Conservation (phyloP, 495 filamentous ascomycete genomes). For the Gamarada debralockiae region DNA sequence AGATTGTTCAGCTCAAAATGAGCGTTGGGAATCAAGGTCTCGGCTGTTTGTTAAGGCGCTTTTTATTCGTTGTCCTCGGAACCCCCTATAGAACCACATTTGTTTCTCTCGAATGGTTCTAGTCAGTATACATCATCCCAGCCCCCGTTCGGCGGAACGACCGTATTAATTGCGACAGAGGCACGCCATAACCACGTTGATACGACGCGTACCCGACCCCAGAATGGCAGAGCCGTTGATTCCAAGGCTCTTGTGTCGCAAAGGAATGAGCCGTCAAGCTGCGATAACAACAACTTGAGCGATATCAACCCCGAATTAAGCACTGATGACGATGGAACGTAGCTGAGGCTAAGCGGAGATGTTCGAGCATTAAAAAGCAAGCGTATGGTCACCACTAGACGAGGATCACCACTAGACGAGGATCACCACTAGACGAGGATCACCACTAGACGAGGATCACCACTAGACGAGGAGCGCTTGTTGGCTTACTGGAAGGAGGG, state of each 20-base stretch:
- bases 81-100: constrained; percentile 16
- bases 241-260: constrained; percentile 6
- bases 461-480: constrained; percentile 9
- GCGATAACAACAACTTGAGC: constrained; percentile 13
- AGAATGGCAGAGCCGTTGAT: constrained; percentile 12
- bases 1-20: no score
- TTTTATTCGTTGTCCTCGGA: no score
- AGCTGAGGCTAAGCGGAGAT: neutral
- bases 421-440: no score
- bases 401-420: no score
- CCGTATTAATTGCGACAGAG: constrained; percentile 8
- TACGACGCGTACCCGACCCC: constrained; percentile 3
- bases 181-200: constrained; percentile 10
- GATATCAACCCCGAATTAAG: constrained; percentile 5
- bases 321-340: constrained; percentile 2
- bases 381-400: no score
- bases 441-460: neutral
- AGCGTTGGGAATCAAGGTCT: no score
- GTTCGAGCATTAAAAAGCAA: neutral
- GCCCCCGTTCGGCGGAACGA: constrained; percentile 12
- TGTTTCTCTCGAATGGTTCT: constrained; percentile 18
- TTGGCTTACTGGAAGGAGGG: constrained; percentile 10
- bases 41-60: no score
- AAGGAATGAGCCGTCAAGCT: constrained; percentile 4
- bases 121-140: constrained; percentile 16